phyloP scores from a whole-genome alignment of 805 yeast genomes.

The Sugiyamaella boreocaroliniensis region DNA sequence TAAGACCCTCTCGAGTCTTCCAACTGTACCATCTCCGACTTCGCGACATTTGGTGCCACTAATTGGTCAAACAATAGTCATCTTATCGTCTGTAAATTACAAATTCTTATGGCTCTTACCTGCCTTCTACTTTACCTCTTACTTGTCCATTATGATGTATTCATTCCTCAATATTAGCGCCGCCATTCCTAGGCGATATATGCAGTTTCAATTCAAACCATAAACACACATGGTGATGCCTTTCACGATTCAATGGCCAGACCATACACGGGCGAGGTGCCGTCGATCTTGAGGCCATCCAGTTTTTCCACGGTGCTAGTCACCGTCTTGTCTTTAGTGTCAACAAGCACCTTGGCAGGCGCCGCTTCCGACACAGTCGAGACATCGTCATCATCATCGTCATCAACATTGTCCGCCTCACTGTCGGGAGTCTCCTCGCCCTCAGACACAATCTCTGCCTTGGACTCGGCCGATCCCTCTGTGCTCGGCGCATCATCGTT shows the following conservation, averaged over 20 bases:
- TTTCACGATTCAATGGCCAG: slow-evolving; percentile 6
- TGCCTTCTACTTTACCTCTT: no score
- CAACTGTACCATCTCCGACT: no score
- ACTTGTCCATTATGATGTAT: background rate
- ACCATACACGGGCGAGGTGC: slow-evolving; percentile 2
- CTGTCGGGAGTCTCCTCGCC: background rate
- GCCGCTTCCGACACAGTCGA: background rate
- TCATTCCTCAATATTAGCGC: background rate
- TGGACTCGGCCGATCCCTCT: background rate
- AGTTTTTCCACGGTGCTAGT: background rate
- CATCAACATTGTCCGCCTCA: slow-evolving; percentile 1
- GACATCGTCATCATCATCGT: slow-evolving; percentile 1
- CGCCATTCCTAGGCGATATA: background rate
- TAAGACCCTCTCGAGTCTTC: no score
- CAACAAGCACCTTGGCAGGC: background rate
- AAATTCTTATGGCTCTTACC: no score
- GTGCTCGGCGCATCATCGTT: background rate
- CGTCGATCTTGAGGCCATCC: slow-evolving; percentile 1
- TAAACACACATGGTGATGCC: background rate
- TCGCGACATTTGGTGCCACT: no score
- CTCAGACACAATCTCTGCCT: background rate
- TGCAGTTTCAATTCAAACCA: background rate
- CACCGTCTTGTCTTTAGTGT: background rate
- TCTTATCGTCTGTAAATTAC: no score
- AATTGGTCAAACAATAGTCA: no score